Base-by-base conservation (phyloP, 2,329 filamentous ascomycete genomes). In the Emergomyces orientalis region DNA sequence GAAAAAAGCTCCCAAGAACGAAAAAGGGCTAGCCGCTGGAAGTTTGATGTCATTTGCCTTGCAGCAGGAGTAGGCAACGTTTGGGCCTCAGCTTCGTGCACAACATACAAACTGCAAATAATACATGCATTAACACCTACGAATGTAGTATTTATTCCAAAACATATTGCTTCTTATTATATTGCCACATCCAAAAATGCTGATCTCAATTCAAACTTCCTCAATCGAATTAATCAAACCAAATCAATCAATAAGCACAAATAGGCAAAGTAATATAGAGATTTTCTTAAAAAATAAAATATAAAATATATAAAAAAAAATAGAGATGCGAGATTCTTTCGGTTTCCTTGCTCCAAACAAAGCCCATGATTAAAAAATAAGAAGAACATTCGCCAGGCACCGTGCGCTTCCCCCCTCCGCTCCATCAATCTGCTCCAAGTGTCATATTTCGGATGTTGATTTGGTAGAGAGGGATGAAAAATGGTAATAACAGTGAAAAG, bases 341-440 rank as follows among this genome's bases (percentile, higher is more conserved):
- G 3, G 47, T 51, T 17, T 32, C 58, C 41, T 51, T 55, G 60
- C 55, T 62, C 41, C 34, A 47, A 57, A n/a, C 60, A 67, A 66
- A 60, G 63, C 60, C 51, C 47, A 25, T 17, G 14, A 19, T 19
- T 30, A 52, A 54, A 30, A 34, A 7, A 11, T 32, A 54, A 54
- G 8, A 32, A 62, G 30, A 63, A 37, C 45, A 43, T 68, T 73
- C 71, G 69, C 72, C 71, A 71, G 68, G 70, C 72, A 70, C 71
- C 71, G 62, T 70, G 65, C 69, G 69, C 66, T 66, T 67, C 63
- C 64, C 63, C 63, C 65, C 62, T 58, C 64, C 56, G 64, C 34
- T 37, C 65, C 63, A 59, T 61, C 58, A 64, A 59, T 63, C 37
- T 65, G 57, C 57, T 62, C 45, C 62, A 63, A 41, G 58, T 49